Percentiles rank a stretch among this genome's conserved stretches.
Conservation (phyloP, 257 asterid species). For the Phtheirospermum japonicum region DNA sequence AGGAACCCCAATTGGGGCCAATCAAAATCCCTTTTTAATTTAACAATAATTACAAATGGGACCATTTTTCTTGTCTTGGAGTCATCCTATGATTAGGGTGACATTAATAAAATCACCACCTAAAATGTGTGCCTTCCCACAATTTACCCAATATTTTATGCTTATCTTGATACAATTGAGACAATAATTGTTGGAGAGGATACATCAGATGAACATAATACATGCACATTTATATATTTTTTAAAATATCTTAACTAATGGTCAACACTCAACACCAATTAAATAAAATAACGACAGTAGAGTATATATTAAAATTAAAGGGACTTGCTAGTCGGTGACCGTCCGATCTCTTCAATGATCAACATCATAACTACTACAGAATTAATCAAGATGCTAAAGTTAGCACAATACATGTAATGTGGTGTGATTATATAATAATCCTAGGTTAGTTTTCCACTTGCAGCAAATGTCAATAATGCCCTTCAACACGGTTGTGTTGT, state of each 20-base stretch:
- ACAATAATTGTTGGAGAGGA: conserved; percentile 10
- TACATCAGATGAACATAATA: background rate
- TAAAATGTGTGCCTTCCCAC: conserved; percentile 10
- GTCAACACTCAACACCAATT: conserved; percentile 9
- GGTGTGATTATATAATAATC: no score
- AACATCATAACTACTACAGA: conserved; percentile 14
- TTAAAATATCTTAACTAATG: no score
- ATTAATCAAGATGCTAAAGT: conserved; percentile 10
- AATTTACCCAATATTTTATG: conserved; percentile 18
- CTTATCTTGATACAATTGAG: background rate
- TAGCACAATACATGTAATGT: background rate
- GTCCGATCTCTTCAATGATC: no score
- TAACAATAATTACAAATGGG: conserved; percentile 22
- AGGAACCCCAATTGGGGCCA: background rate
- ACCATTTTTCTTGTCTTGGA: conserved; percentile 11
- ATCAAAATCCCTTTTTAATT: background rate
- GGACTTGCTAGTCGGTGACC: no score
- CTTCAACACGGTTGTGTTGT: no score
- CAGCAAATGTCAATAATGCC: no score
- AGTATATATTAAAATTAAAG: no score
- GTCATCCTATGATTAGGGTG: conserved; percentile 22
- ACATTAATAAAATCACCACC: background rate
- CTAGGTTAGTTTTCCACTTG: no score
- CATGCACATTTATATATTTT: background rate
- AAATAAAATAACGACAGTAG: no score